Base-by-base conservation (phyloP, 164 flowering plant genomes). In the Magnolia officinalis region DNA sequence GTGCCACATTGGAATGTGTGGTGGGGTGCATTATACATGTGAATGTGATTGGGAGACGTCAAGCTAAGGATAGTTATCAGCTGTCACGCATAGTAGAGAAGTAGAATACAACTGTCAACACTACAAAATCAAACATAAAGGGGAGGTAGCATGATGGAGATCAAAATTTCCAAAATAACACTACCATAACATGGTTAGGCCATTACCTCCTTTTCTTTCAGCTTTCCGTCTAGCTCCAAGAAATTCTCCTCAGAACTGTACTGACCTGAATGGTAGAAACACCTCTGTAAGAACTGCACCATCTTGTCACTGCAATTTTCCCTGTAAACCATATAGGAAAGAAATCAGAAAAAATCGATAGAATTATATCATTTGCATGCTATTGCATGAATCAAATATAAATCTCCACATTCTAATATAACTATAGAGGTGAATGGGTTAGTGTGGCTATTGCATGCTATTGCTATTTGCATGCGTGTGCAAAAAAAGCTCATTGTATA, bases 191-290 rank as follows among this genome's bases (percentile, higher is more conserved):
- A 64, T n/a, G 67, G 19, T 18, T n/a, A 64, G 23, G 8, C 67
- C 49, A 67, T 51, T 83, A 89, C 95, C 93, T 92, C 97, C 70
- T 89, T 89, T 70, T 88, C 90, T 79, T 86, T 90, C 74, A 95
- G 82, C 82, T 90, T 95, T 70, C 66, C 78, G 80, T 89, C 89
- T 79, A 93, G 77, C 67, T 85, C 92, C 13, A 80, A 23, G 59
- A 95, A 95, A 75, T 90, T 79, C 21, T 87, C 90, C 86, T 91
- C 97, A n/a, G 93, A 93, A 75, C 85, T 77, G 71, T 95, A 95
- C 84, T 82, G 95, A 23, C 98, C 98, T 9, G 98, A 89, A 71
- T 93, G 95, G 86, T 93, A 93, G 80, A 91, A 95, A 81, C 98
- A 95, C 82, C 93, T 89, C 77, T 86, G 78, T 75, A 95, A 79